A percentile compares a stretch with the other conserved stretches of the same genome.
Evolutionary conservation across 2,329 filamentous ascomycete genomes (phyloP).

Genomic region (Ascochyta fabae): DNA sequence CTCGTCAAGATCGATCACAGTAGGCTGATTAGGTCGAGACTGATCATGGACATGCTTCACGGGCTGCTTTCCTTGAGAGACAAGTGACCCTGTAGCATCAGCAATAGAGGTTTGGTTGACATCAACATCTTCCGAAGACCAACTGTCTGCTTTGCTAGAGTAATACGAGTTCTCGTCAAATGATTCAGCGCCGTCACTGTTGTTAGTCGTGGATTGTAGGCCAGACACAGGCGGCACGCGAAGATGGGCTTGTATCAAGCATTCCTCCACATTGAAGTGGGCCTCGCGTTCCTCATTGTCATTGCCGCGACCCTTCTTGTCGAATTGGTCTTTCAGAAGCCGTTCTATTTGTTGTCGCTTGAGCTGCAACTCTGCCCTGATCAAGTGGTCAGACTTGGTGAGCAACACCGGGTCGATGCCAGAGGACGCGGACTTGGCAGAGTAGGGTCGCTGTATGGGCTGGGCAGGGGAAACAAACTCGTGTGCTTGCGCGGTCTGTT

Average conservation of each 20-base stretch:
- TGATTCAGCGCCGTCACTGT: slow-evolving; percentile 75
- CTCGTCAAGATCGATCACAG: slow-evolving; percentile 48
- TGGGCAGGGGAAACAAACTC: slow-evolving; percentile 31
- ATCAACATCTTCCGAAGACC: slow-evolving; percentile 60
- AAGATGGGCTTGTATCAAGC: slow-evolving; percentile 67
- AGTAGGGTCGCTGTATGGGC: slow-evolving; percentile 40
- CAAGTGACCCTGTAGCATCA: slow-evolving; percentile 41
- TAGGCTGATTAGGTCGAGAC: slow-evolving; percentile 23
- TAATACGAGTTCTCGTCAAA: slow-evolving; percentile 96
- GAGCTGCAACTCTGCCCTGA: slow-evolving; percentile 80
- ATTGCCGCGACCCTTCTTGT: slow-evolving; percentile 62
- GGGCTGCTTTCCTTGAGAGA: slow-evolving; percentile 34
- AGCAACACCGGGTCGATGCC: slow-evolving; percentile 83
- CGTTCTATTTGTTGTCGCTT: slow-evolving; percentile 84
- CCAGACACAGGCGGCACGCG: slow-evolving; percentile 74
- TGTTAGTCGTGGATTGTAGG: slow-evolving; percentile 60
- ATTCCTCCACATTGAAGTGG: slow-evolving; percentile 51
- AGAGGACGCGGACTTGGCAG: slow-evolving; percentile 59
- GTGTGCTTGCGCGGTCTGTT: slow-evolving; percentile 29
- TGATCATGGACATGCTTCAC: slow-evolving; percentile 27
- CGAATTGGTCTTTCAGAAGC: slow-evolving; percentile 75
- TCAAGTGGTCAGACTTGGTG: slow-evolving; percentile 83
- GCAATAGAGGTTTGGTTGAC: slow-evolving; percentile 35
- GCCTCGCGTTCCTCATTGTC: slow-evolving; percentile 57
- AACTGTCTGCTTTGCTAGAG: slow-evolving; percentile 87